Base-by-base conservation (phyloP, 805 yeast species). In the Yarrowia deformans region DNA sequence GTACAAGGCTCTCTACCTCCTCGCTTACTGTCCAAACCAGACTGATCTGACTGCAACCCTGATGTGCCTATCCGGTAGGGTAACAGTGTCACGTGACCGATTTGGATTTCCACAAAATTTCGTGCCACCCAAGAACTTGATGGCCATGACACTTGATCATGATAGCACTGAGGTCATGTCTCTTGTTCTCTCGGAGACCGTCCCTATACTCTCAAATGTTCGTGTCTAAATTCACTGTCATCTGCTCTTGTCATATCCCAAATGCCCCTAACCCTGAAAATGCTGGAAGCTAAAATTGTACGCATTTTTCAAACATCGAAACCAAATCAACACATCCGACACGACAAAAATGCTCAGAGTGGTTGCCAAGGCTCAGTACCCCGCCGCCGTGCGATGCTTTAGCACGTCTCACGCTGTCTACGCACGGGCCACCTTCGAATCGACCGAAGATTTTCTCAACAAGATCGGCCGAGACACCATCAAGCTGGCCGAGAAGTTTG, bases 391-490 rank as follows among this genome's bases (percentile, higher is more conserved):
- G 50, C 50, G 66, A 60, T 60, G 66, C 16, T 60, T 60, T 52
- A 60, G 66, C 66, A 60, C 66, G 3, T 43, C 66, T 9, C 66
- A 60, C 42, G 18, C 66, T 8, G 66, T 52, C 13, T 45, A 34
- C 42, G 52, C 66, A 14, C n/a, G 35, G 42, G 52, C 34, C 48
- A 2, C 19, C 19, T 43, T 60, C n/a, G 42, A 45, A 13, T 60
- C 66, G 35, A 14, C 52, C 19, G 66, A 60, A 8, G 66, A 60
- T 29, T 94, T 94, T 75, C 83, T 94, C 68, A 79, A 77, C n/a
- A 85, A 84, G 73, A 92, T 94, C 69, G 98, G 98, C 2, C 87
- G 97, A 72, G 84, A 86, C 70, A 81, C 88, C 72, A 73, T 80
- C 32, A 97, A 93, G 76, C 88, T 88, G 73, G 80, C 82, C 5